These are phyloP conservation scores for Ramularia collo-cygni DNA, from an alignment of 2,329 filamentous ascomycete species.

Conservation along the genomic window DNA sequence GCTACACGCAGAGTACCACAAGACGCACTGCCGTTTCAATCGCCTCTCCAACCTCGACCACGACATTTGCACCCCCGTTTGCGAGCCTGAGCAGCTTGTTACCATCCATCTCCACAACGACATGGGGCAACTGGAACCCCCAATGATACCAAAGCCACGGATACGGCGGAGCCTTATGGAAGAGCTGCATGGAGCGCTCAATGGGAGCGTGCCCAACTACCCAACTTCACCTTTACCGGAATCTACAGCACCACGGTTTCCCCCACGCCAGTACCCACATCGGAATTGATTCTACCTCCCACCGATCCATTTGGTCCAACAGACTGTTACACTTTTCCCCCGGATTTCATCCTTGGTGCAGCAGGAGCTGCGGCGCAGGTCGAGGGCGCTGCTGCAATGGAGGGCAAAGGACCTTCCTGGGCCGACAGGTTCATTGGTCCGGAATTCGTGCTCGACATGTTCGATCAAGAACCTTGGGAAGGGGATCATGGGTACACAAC, in stretches of 20 bases:
- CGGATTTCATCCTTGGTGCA: slow-evolving; percentile 27
- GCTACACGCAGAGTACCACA: not conserved
- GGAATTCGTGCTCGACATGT: slow-evolving; percentile 13
- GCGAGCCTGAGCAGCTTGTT: not conserved
- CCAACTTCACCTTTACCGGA: slow-evolving; percentile 6
- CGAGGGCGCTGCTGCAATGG: slow-evolving; percentile 24
- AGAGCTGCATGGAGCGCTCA: slow-evolving; percentile 4
- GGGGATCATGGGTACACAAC: too few species aligned
- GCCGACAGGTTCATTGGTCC: slow-evolving; percentile 18
- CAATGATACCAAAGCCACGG: not conserved
- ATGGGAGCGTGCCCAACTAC: slow-evolving; percentile 4
- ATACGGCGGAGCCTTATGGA: slow-evolving; percentile 1
- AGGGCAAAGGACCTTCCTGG: slow-evolving; percentile 24
- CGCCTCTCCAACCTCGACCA: not conserved
- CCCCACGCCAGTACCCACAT: slow-evolving; percentile 31
- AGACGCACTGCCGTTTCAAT: not conserved
- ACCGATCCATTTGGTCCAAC: slow-evolving; percentile 30
- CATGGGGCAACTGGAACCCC: not conserved
- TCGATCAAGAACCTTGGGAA: slow-evolving; percentile 22
- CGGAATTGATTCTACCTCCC: slow-evolving; percentile 30
- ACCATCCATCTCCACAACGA: too few species aligned
- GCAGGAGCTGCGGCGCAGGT: slow-evolving; percentile 29
- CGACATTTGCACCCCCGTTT: not conserved
- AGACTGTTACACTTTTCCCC: slow-evolving; percentile 26
- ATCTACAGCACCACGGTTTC: slow-evolving; percentile 23